These are phyloP conservation scores for Ambrosia trifida DNA, from an alignment of 129 eudicot genomes.

Conservation along the genomic window DNA sequence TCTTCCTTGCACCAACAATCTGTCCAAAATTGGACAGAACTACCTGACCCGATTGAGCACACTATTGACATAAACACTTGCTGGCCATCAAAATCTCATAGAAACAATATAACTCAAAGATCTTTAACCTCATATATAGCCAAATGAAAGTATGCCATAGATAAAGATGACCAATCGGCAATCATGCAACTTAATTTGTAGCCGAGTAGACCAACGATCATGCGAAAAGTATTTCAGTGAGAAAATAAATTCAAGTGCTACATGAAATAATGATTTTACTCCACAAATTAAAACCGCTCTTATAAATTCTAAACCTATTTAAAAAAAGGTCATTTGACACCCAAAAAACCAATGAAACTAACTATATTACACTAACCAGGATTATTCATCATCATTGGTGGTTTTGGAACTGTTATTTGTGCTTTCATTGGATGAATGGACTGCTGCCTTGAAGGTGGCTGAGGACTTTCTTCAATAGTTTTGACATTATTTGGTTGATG, in stretches of 20 bases:
- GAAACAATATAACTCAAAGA: no score
- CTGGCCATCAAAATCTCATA: no score
- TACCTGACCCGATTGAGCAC: no score
- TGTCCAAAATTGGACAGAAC: no score
- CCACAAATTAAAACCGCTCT: not conserved
- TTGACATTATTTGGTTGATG: slow-evolving; percentile 34
- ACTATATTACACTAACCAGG: slow-evolving; percentile 33
- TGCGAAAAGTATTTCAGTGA: not conserved
- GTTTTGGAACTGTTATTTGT: slow-evolving; percentile 29
- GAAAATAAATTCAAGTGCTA: not conserved
- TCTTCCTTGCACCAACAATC: no score
- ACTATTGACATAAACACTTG: no score
- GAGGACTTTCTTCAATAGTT: slow-evolving; percentile 43
- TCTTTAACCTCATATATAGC: no score
- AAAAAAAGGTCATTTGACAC: not conserved
- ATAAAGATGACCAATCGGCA: no score
- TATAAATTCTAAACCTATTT: not conserved
- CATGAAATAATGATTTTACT: slow-evolving; percentile 15
- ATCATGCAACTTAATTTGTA: no score
- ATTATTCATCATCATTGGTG: slow-evolving; percentile 26
- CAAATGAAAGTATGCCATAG: no score
- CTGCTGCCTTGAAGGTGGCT: slow-evolving; percentile 51
- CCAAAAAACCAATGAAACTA: not conserved
- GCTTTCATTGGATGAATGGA: slow-evolving; percentile 36
- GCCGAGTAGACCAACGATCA: not conserved